Conservation (phyloP, 371 early-diverging fungal species). For the Fennellomyces sp. region DNA sequence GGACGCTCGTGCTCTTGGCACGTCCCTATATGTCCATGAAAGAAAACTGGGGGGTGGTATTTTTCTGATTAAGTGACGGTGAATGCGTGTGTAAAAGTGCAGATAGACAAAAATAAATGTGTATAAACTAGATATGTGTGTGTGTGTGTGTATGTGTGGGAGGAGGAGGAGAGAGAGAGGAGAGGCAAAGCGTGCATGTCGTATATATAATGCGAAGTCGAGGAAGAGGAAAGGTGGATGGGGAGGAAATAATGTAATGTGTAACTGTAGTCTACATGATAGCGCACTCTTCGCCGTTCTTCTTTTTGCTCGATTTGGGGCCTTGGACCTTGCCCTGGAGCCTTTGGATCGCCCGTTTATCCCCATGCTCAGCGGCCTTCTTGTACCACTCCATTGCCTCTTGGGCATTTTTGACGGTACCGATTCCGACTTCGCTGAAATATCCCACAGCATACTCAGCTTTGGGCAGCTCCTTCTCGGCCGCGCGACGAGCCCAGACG, state of each 20-base stretch:
- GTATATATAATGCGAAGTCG: too few relatives aligned
- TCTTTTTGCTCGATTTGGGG: slow-evolving; percentile 26
- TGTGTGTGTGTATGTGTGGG: neutral
- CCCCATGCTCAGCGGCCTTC: slow-evolving; percentile 80
- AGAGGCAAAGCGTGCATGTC: neutral
- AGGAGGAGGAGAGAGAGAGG: neutral
- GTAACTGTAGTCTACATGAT: slow-evolving; percentile 36
- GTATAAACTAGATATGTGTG: neutral
- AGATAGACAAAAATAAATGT: too few relatives aligned
- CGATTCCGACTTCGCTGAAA: slow-evolving; percentile 84
- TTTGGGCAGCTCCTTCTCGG: slow-evolving; percentile 83
- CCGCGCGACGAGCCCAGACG: slow-evolving; percentile 86
- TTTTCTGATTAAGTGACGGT: too few relatives aligned
- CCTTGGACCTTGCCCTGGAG: slow-evolving; percentile 47
- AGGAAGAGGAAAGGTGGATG: neutral
- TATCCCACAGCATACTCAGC: slow-evolving; percentile 91
- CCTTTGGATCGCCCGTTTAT: slow-evolving; percentile 75
- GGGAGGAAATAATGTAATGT: neutral
- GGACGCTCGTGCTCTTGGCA: too few relatives aligned
- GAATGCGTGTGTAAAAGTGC: too few relatives aligned
- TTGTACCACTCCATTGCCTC: slow-evolving; percentile 83
- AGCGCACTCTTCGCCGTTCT: slow-evolving; percentile 47
- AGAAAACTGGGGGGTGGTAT: too few relatives aligned
- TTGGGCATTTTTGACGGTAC: slow-evolving; percentile 68
- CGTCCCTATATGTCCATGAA: too few relatives aligned